Percentiles rank a stretch among this genome's conserved stretches.
Conservation (phyloP, 306 rosid genomes). For the Prunus padus region DNA sequence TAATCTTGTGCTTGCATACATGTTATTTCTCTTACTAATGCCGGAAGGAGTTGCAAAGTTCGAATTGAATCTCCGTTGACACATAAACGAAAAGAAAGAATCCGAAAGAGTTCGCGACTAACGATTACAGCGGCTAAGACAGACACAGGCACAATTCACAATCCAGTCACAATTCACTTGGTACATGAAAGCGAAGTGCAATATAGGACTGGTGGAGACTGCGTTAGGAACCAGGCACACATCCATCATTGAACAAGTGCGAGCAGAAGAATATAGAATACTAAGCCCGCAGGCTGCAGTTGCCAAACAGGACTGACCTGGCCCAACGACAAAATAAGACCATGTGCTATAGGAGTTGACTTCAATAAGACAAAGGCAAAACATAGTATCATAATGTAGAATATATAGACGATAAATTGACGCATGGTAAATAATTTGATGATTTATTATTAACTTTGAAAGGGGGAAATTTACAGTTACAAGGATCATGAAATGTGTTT, state of each 20-base stretch:
- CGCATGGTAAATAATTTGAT: not conserved
- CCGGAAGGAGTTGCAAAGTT: not conserved
- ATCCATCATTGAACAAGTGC: not conserved
- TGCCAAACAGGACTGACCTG: constrained; percentile 30
- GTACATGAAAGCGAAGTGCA: not conserved
- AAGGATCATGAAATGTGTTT: not conserved
- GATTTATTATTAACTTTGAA: not conserved
- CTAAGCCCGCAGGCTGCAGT: constrained; percentile 12
- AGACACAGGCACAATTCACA: not conserved
- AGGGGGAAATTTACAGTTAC: not conserved
- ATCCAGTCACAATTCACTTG: not conserved
- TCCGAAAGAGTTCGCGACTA: no score
- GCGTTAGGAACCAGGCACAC: constrained; percentile 3
- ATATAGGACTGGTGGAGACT: not conserved
- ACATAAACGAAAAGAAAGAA: no score
- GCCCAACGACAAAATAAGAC: constrained; percentile 9
- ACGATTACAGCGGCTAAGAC: no score
- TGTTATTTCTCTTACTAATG: no score
- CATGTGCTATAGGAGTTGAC: constrained; percentile 25
- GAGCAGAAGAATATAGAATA: not conserved
- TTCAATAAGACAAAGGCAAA: constrained; percentile 11
- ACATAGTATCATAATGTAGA: not conserved
- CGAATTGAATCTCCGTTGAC: no score
- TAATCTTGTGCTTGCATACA: no score
- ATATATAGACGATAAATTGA: not conserved